Base-by-base conservation (phyloP, 1,284 basidiomycete genomes). In the Sporisorium exsertum region DNA sequence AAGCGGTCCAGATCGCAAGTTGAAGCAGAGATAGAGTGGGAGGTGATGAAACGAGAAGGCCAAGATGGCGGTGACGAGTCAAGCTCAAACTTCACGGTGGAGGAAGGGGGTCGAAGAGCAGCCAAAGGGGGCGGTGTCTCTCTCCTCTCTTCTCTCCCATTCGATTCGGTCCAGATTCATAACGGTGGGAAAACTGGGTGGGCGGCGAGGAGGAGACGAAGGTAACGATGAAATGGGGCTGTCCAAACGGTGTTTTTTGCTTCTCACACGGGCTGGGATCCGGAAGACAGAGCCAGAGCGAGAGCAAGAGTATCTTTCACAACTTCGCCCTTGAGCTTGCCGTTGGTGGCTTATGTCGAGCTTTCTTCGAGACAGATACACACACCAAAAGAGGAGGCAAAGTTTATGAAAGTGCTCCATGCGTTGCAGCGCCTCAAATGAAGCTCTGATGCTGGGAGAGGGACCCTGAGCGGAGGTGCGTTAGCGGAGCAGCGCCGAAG, bases 371-470 rank as follows among this genome's bases (percentile, higher is more conserved):
- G 18, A n/a, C 37, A 18, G 3, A 12, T 15, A 50, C 27, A 13
- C 26, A 4, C 27, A 20, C n/a, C 32, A 20, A 18, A 29, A 50
- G 47, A n/a, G 15, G 16, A 22, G 20, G 50, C 50, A 5, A 20
- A 20, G 50, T 18, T 29, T 29, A 49, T 29, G 26, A 49, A 49
- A 29, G 47, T 29, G 27, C 37, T 47, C 35, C 6, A 13, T 47
- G 47, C 47, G 27, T 49, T 29, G 46, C 46, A 49, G 47, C 29
- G 47, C 47, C 46, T 26, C 43, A 26, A 24, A n/a, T 35, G 35
- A 15, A 35, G 35, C 37, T 5, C 3, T 40, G 37, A 16, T 18
- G 15, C 16, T 18, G 7, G 4, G 18, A 5, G 37, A 40, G 18
- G 12, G 37, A n/a, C 16, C 3, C 37, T 40, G 6, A 12, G 37